Percentiles rank a stretch among this genome's conserved stretches.
These are phyloP conservation scores for Cyanidioschyzon merolae DNA, from an alignment of 23 red algal genomes.

Conservation along the genomic window DNA sequence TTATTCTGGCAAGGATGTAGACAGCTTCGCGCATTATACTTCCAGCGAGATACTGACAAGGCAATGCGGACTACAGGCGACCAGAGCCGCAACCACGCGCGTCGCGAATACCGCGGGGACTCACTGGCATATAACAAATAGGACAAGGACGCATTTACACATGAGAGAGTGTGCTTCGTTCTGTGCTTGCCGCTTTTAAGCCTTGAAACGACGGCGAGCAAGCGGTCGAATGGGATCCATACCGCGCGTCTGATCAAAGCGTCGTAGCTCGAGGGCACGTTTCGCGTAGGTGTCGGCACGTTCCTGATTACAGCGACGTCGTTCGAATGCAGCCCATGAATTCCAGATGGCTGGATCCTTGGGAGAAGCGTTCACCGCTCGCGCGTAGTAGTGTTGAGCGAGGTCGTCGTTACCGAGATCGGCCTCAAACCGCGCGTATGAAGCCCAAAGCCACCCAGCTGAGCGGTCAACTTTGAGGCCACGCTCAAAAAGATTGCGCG, in stretches of 20 bases:
- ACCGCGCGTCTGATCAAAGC: constrained; percentile 31
- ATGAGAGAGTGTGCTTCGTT: no score
- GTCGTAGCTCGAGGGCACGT: constrained; percentile 53
- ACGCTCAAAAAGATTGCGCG: constrained; percentile 57
- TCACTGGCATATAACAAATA: no score
- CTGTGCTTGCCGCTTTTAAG: no score
- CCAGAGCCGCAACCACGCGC: no score
- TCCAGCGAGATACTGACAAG: no score
- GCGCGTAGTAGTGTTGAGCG: constrained; percentile 73
- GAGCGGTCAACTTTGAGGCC: constrained; percentile 43
- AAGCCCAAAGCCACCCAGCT: constrained; percentile 74
- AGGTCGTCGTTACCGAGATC: constrained; percentile 23
- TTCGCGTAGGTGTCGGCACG: constrained; percentile 46
- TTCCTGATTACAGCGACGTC: constrained; percentile 43
- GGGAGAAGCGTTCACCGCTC: constrained; percentile 70
- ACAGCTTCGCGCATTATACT: no score
- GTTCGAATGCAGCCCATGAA: constrained; percentile 67
- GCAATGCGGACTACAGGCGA: no score
- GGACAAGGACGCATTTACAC: no score
- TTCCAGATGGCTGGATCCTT: constrained; percentile 57
- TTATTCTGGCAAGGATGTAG: no score
- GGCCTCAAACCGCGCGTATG: constrained; percentile 40
- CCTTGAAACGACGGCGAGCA: constrained; percentile 17
- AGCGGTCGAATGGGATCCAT: constrained; percentile 70
- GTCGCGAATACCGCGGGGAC: no score